A percentile compares a stretch with the other conserved stretches of the same genome.
Evolutionary conservation across 768 basidiomycete genomes (phyloP).

Genomic region (Boletus reticulatus): DNA sequence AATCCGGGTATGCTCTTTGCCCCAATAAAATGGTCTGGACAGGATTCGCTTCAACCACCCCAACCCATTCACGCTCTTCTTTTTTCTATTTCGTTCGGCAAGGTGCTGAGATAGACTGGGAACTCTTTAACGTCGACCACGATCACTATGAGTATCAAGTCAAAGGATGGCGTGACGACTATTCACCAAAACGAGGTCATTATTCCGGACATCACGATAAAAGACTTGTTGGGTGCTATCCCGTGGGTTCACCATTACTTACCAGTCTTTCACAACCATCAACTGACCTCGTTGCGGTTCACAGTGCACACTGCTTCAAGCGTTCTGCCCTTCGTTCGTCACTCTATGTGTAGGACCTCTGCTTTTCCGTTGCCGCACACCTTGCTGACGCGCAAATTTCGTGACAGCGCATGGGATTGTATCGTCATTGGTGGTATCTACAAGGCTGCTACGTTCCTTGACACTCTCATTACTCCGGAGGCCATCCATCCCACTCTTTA

Average conservation of each 20-base stretch:
- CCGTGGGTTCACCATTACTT: conserved; percentile 53
- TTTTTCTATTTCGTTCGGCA: background rate
- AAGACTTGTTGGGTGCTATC: conserved; percentile 80
- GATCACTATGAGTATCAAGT: conserved; percentile 19
- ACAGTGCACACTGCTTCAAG: conserved; percentile 82
- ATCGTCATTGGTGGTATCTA: conserved; percentile 66
- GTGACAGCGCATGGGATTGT: conserved; percentile 67
- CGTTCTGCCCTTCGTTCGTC: conserved; percentile 82
- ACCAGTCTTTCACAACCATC: background rate
- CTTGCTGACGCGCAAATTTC: conserved; percentile 10
- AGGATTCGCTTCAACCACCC: background rate
- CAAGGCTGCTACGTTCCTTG: conserved; percentile 63
- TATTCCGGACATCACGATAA: conserved; percentile 85
- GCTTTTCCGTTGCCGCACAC: background rate
- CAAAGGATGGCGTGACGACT: conserved; percentile 22
- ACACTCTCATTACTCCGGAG: conserved; percentile 58
- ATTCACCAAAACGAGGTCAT: conserved; percentile 57
- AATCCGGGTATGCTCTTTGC: conserved; percentile 17
- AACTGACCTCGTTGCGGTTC: background rate
- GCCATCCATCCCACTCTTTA: conserved; percentile 58
- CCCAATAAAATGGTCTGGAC: conserved; percentile 28
- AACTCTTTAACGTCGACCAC: conserved; percentile 6
- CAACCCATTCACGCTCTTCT: background rate
- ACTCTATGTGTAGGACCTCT: conserved; percentile 62
- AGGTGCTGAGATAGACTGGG: conserved; percentile 6